Evolutionary conservation across 1,284 basidiomycete species (phyloP).

Genomic region (Pseudozyma sp.): DNA sequence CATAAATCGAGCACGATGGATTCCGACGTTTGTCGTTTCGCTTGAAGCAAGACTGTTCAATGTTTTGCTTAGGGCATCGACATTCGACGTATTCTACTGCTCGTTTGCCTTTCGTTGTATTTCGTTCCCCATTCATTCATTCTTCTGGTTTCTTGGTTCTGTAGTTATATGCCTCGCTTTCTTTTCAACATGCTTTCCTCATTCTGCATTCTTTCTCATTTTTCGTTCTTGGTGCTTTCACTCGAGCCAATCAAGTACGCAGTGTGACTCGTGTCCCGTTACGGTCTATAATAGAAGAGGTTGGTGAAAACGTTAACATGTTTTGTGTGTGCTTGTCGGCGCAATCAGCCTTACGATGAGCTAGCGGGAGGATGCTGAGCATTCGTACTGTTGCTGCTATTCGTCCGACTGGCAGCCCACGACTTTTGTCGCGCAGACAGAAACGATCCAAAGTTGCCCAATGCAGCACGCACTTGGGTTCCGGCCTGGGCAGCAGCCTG

Average conservation of each 20-base stretch:
- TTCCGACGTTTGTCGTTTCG: no score
- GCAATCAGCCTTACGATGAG: neutral
- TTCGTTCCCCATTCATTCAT: conserved; percentile 9
- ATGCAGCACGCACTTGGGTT: conserved; percentile 60
- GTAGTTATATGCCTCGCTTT: conserved; percentile 50
- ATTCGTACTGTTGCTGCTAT: conserved; percentile 11
- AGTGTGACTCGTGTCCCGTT: conserved; percentile 1
- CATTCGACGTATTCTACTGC: neutral
- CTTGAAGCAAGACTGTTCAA: no score
- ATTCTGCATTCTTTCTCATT: conserved; percentile 25
- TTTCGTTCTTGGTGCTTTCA: neutral
- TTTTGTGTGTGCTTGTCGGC: no score
- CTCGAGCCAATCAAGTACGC: no score
- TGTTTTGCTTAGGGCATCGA: no score
- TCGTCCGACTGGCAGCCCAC: conserved; percentile 38
- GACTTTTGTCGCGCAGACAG: conserved; percentile 54
- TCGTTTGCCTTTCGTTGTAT: neutral
- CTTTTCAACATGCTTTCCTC: conserved; percentile 31
- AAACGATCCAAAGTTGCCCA: conserved; percentile 64
- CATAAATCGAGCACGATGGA: conserved; percentile 11
- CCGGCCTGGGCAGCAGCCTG: conserved; percentile 59
- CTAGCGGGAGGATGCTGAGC: neutral
- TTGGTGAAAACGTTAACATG: no score
- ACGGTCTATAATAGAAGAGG: neutral
- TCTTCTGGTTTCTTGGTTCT: conserved; percentile 41